Percentiles rank a stretch among this genome's conserved stretches.
phyloP scores from a whole-genome alignment of 2,329 filamentous ascomycete species.

The Beauveria rudraprayagi region DNA sequence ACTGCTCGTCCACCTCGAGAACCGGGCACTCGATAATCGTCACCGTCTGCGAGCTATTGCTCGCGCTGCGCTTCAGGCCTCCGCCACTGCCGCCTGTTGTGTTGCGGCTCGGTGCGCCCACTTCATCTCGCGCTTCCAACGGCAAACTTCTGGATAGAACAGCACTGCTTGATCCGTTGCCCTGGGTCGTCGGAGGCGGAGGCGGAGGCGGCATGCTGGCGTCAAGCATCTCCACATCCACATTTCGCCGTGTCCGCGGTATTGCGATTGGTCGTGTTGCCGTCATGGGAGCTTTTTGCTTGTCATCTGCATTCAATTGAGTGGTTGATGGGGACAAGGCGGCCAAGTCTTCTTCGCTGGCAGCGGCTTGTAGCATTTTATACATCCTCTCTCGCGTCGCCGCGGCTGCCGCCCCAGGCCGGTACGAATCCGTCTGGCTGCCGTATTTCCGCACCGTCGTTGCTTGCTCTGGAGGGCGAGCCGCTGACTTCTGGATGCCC shows the following conservation, averaged over 20 bases:
- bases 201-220: constrained; percentile 2
- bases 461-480: background rate
- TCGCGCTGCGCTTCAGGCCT: background rate
- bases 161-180: background rate
- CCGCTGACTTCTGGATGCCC: background rate
- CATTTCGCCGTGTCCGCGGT: background rate
- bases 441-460: background rate
- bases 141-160: background rate
- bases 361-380: background rate
- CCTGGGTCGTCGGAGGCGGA: background rate
- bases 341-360: background rate
- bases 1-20: constrained; percentile 23
- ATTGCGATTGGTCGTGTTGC: background rate
- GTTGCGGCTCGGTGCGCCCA: background rate
- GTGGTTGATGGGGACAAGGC: background rate
- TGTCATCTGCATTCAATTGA: background rate
- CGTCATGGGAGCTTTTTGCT: background rate
- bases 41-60: constrained; percentile 2
- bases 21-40: constrained; percentile 3
- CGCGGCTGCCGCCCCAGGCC: background rate
- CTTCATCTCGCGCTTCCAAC: background rate
- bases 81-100: background rate
- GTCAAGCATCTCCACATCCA: constrained; percentile 7
- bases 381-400: background rate
- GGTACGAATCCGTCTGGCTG: background rate